These are phyloP conservation scores for Castanea sativa DNA, from an alignment of 306 rosid genomes.

Conservation along the genomic window DNA sequence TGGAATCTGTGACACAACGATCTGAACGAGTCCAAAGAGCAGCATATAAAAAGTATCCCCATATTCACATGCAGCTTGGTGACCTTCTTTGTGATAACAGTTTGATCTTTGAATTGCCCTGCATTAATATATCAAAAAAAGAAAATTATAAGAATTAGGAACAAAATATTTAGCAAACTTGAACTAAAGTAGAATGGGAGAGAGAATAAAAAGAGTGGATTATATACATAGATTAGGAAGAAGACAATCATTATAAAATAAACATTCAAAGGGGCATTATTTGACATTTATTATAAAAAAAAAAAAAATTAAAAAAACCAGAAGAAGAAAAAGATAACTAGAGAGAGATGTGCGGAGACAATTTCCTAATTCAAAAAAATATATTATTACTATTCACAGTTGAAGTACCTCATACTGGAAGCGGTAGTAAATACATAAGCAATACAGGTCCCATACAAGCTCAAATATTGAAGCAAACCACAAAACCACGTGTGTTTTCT, in stretches of 20 bases:
- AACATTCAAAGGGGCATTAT: too few species aligned
- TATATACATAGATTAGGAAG: background rate
- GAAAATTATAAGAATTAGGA: background rate
- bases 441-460: conserved; percentile 53
- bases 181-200: background rate
- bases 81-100: conserved; percentile 81
- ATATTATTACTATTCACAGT: background rate
- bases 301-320: background rate
- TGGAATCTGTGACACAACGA: conserved; percentile 76
- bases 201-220: background rate
- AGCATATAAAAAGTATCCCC: conserved; percentile 51
- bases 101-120: conserved; percentile 78
- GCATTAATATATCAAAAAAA: background rate
- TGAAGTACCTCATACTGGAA: conserved; percentile 52
- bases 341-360: background rate
- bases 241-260: background rate
- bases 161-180: background rate
- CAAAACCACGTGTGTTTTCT: conserved; percentile 44
- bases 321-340: background rate
- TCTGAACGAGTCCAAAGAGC: conserved; percentile 69
- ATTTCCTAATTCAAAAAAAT: background rate
- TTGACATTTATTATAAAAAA: too few species aligned
- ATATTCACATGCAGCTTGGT: conserved; percentile 59
- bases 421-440: conserved; percentile 78
- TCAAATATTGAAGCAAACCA: conserved; percentile 52